A percentile compares a stretch with the other conserved stretches of the same genome.
Evolutionary conservation across 164 flowering plant genomes (phyloP).

Genomic region (Berberis thunbergii): DNA sequence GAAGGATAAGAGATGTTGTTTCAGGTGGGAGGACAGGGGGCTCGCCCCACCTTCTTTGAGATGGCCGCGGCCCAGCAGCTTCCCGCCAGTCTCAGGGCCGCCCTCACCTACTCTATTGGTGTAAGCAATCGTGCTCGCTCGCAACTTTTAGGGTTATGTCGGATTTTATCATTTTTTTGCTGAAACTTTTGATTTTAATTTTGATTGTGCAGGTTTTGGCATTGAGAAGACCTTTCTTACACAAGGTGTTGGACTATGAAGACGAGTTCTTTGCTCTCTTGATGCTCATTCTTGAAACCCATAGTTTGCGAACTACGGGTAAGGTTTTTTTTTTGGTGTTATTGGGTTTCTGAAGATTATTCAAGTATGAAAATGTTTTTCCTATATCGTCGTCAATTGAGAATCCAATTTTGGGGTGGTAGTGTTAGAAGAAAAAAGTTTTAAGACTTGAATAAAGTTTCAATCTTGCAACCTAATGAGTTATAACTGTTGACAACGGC

Average conservation of each 20-base stretch:
- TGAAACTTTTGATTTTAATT: neutral
- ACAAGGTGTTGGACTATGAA: constrained; percentile 85
- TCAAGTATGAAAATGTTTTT: neutral
- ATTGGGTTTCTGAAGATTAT: neutral
- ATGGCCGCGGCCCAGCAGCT: constrained; percentile 99
- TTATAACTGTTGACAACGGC: too few relatives aligned
- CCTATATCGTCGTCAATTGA: too few relatives aligned
- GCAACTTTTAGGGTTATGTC: too few relatives aligned
- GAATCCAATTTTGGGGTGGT: too few relatives aligned
- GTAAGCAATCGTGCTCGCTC: constrained; percentile 22
- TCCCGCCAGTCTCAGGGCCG: constrained; percentile 91
- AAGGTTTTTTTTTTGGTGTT: neutral
- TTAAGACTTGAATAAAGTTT: too few relatives aligned
- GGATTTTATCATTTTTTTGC: neutral
- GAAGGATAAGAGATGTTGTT: constrained; percentile 59
- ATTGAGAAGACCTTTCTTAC: constrained; percentile 81
- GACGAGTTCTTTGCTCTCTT: constrained; percentile 92
- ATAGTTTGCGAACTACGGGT: constrained; percentile 93
- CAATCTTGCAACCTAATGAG: too few relatives aligned
- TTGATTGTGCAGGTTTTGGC: constrained; percentile 73
- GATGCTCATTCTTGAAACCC: constrained; percentile 86
- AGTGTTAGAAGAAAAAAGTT: too few relatives aligned
- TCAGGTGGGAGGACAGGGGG: constrained; percentile 97
- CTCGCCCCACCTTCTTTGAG: constrained; percentile 97
- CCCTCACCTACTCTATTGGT: constrained; percentile 91